Evolutionary conservation across 2,329 filamentous ascomycete genomes (phyloP), one percentile per base, ranked within the genome.

Genomic region (Teratosphaeria gauchensis): DNA sequence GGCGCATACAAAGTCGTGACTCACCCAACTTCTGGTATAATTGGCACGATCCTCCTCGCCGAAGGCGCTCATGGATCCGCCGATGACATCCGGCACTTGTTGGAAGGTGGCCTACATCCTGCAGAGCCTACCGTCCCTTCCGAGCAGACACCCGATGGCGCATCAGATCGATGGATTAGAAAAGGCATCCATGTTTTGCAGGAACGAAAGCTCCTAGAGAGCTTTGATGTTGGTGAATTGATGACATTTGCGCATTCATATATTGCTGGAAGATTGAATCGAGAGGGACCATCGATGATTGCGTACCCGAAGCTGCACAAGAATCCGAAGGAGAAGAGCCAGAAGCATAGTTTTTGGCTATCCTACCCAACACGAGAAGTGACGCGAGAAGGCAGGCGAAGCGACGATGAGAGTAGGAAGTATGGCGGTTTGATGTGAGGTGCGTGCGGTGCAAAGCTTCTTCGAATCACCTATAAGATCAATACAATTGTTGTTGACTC

Each of bases 161-260:
- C 58, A 16, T 54, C 59, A 4, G 62, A 65, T 14, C 51, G 56
- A 32, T 64, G 63, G 63, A 52, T 64, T 16, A 35, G 54, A 16
- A 35, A 55, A 14, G 62, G 53, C 2, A 33, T 65, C 3, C 58
- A 63, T 28, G 53, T 46, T 2, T 33, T 65, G 24, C 63, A 65
- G 24, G 46, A 61, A 5, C 31, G 58, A 14, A 51, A 54, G 5
- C 14, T 62, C 19, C 52, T 59, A 9, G 31, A 63, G 8, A 24
- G 19, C 5, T 65, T 64, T 53, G 61, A 63, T 35, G 57, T 64
- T 11, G 62, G 48, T 2, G 53, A 61, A 53, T 63, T 65, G 53
- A 61, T 65, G 59, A 56, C 55, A 2, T 65, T 65, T 51, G 56
- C 63, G 8, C 55, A 61, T 16, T 58, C 46, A 5, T 65, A 64